Evolutionary conservation across 257 asterid genomes (phyloP), one percentile per base, ranked within the genome.

Genomic region (Leonotis leonurus): DNA sequence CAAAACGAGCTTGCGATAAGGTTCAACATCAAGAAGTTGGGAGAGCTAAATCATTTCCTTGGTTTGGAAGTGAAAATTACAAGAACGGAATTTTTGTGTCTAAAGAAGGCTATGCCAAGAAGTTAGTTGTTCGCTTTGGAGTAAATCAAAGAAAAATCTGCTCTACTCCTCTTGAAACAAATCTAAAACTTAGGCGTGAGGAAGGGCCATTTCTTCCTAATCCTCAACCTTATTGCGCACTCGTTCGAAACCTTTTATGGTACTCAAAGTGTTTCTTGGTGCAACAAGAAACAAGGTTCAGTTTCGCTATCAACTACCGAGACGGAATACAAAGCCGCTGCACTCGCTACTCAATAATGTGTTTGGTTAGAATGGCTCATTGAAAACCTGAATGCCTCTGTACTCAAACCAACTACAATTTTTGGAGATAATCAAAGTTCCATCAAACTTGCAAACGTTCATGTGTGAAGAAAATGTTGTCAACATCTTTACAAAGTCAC

Each of bases 1-100:
- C 11, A 25, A 27, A 27, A 13, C 0, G 57, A 65, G 13, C 49
- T 71, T 3, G 63, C n/a, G 0, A 46, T 30, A 12, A 12, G 26
- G 2, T 62, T 71, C 56, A 71, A 75, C 0, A 75, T 66, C 21
- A 75, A 66, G 14, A n/a, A 46, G 2, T 40, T 59, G 52, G 39
- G 65, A 59, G 65, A 59, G 26, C 14, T n/a, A 26, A 49, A 40
- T 24, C 65, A 40, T n/a, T 40, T 59, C 24, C 65, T 40, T n/a
- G 39, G 65, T 6, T n/a, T 25, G 17, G 65, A 60, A 27, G 41
- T 43, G 10, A 9, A 3, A 41, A 27, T 11, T 10, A 25, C 26
- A 16, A 40, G 26, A 39, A 59, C 40, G 52, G 65, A 5, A 41
- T 59, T 3, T 22, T 40, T 2, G 6, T 20, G 0, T 13, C 25